These are phyloP conservation scores for Phytophthora constricta DNA, from an alignment of 352 stramenopile species.

Conservation along the genomic window DNA sequence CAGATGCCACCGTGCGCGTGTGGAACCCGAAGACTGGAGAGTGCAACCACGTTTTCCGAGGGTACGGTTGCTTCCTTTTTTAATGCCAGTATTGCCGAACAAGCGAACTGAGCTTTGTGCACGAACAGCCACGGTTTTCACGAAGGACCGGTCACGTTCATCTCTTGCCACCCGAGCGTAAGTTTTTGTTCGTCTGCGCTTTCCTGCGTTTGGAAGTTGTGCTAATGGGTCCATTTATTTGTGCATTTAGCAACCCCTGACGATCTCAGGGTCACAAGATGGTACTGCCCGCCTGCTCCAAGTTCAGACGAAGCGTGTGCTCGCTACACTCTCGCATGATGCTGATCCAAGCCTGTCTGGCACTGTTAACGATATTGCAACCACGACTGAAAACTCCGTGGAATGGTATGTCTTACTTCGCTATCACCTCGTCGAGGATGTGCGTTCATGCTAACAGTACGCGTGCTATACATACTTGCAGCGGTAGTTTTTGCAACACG, in stretches of 20 bases:
- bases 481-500: constrained; percentile 93
- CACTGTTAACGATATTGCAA: constrained; percentile 56
- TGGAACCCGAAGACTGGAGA: constrained; percentile 97
- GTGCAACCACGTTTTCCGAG: constrained; percentile 90
- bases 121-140: constrained; percentile 78
- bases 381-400: constrained; percentile 81
- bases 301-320: constrained; percentile 93
- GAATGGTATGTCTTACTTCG: constrained; percentile 66
- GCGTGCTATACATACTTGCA: constrained; percentile 33
- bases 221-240: neutral
- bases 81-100: neutral
- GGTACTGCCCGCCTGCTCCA: constrained; percentile 94
- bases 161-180: constrained; percentile 89
- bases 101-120: constrained; percentile 5
- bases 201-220: neutral
- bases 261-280: constrained; percentile 94
- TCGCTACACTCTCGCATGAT: constrained; percentile 89
- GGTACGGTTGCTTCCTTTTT: constrained; percentile 40
- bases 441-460: constrained; percentile 9
- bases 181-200: constrained; percentile 18
- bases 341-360: constrained; percentile 49
- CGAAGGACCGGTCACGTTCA: constrained; percentile 90
- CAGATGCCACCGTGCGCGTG: constrained; percentile 94
- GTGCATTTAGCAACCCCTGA: constrained; percentile 83
- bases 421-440: neutral